Percentiles rank a stretch among this genome's conserved stretches.
These are phyloP conservation scores for Colletotrichum sp. DNA, from an alignment of 2,329 filamentous ascomycete species.

Conservation along the genomic window DNA sequence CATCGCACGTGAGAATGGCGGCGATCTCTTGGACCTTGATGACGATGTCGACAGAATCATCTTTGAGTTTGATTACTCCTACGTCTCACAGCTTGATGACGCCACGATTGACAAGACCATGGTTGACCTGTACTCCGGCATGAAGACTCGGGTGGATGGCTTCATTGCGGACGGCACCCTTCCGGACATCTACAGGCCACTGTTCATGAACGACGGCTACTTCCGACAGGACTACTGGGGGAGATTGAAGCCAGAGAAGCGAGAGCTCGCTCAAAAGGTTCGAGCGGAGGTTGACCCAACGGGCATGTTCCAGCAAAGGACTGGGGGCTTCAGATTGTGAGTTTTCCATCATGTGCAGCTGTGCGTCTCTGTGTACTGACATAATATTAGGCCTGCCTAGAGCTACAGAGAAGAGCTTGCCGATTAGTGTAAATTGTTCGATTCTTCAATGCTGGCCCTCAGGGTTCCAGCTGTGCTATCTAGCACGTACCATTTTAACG, in stretches of 20 bases:
- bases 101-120: conserved; percentile 36
- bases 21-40: conserved; percentile 45
- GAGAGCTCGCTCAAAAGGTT: conserved; percentile 37
- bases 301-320: conserved; percentile 41
- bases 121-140: conserved; percentile 38
- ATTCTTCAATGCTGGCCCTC: not conserved
- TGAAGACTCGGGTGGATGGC: conserved; percentile 31
- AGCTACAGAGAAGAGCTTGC: not conserved
- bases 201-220: conserved; percentile 50
- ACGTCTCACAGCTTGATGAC: conserved; percentile 32
- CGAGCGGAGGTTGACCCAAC: conserved; percentile 40
- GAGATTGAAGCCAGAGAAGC: conserved; percentile 38
- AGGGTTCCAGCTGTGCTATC: not conserved
- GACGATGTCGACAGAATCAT: conserved; percentile 43
- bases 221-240: conserved; percentile 47
- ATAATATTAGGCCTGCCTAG: not conserved
- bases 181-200: conserved; percentile 40
- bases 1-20: conserved; percentile 33
- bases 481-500: not conserved
- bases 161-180: conserved; percentile 38
- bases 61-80: conserved; percentile 49
- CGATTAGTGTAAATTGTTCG: not conserved
- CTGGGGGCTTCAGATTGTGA: conserved; percentile 44
- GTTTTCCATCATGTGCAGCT: not conserved
- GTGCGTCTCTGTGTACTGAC: not conserved